These are phyloP conservation scores for Catharanthus roseus DNA, from an alignment of 257 asterid genomes.

Conservation along the genomic window DNA sequence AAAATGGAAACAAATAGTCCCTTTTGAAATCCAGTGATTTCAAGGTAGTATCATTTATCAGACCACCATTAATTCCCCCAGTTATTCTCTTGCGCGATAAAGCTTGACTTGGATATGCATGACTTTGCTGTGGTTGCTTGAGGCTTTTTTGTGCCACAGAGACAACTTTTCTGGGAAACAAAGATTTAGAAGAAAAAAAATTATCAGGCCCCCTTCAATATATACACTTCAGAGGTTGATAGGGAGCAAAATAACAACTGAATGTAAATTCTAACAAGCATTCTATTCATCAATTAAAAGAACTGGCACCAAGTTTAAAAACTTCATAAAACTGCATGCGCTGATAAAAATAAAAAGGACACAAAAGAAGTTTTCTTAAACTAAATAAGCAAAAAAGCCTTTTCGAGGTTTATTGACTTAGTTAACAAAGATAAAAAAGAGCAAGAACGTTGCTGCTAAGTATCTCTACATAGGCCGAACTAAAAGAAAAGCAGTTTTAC, in stretches of 20 bases:
- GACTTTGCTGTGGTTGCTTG: constrained; percentile 50
- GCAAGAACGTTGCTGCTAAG: neutral
- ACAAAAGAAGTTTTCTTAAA: neutral
- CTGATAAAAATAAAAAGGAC: neutral
- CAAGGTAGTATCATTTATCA: constrained; percentile 65
- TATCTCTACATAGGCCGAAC: neutral
- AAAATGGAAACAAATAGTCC: constrained; percentile 71
- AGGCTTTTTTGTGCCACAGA: constrained; percentile 35
- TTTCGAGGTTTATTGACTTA: neutral
- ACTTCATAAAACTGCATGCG: neutral
- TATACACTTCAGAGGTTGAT: neutral
- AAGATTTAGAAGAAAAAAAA: constrained; percentile 1
- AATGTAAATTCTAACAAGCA: neutral
- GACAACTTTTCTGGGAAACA: constrained; percentile 44
- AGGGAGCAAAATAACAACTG: neutral
- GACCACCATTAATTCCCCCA: constrained; percentile 82
- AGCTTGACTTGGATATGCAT: constrained; percentile 37
- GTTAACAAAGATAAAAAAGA: neutral
- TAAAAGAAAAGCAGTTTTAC: neutral
- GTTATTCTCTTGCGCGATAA: constrained; percentile 67
- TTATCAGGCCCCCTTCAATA: neutral
- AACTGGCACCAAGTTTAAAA: neutral
- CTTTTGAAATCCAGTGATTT: constrained; percentile 58
- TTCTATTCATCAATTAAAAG: neutral
- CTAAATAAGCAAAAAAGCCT: neutral